Base-by-base conservation (phyloP, 2,329 filamentous ascomycete genomes). In the Thelonectria olida region DNA sequence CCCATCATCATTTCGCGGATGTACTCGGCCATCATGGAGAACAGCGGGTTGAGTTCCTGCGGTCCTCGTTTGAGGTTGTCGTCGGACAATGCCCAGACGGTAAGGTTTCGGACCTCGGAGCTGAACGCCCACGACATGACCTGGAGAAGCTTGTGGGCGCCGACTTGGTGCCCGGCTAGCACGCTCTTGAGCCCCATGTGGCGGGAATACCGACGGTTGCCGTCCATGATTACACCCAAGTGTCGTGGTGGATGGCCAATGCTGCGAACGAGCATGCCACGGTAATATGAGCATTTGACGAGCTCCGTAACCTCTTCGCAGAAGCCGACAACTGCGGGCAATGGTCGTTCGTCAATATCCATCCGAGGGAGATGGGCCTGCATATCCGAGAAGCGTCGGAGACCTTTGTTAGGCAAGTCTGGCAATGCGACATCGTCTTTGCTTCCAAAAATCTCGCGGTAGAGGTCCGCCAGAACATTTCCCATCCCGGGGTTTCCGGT, bases 11-110 rank as follows among this genome's bases (percentile, higher is more conserved):
- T 58, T 20, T 58, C 55, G 1, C 22, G 23, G 17, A 58, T 52
- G 55, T 58, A 58, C 9, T 58, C 48, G 10, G 36, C 39, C 48
- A 58, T 58, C 55, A 58, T 58, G 27, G 55, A 45, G n/a, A 58
- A 52, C 13, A 58, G 39, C 3, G 55, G 55, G n/a, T 53, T 13
- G 13, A 58, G 48, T 22, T 58, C 55, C 27, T 58, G 47, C 7
- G 27, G 27, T 22, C 55, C 55, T 25, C 55, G 55, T 20, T 58
- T 58, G 10, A 58, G 55, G 27, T 58, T 58, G 48, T 58, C 55
- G 22, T 58, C 48, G 5, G 55, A 58, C n/a, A 58, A 28, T 13
- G 55, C 55, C 55, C 55, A 58, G 20, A 52, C 55, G 2, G 55
- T 58, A 28, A 58, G 55, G 48, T 58, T 58, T 17, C 15, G 55